These are phyloP conservation scores for Moniliella sp. DNA, from an alignment of 1,284 basidiomycete genomes.

Conservation along the genomic window DNA sequence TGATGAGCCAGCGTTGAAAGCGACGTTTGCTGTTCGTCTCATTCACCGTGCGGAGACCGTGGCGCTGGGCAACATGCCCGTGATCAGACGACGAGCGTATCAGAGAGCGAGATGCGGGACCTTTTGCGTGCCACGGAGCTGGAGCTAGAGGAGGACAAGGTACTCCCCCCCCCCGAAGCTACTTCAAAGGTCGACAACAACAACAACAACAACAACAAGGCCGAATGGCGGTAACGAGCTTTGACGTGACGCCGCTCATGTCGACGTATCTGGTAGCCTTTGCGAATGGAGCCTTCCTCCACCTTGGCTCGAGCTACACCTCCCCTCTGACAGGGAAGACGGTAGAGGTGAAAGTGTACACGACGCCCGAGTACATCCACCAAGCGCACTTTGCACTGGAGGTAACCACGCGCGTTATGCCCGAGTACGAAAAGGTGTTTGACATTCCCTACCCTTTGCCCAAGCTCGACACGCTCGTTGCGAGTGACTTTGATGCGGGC, in stretches of 20 bases:
- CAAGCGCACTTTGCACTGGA: constrained; percentile 59
- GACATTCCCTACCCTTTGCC: constrained; percentile 75
- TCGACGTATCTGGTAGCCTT: constrained; percentile 77
- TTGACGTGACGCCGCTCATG: constrained; percentile 41
- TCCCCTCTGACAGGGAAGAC: constrained; percentile 62
- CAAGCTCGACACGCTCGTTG: constrained; percentile 40
- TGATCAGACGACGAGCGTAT: constrained; percentile 11
- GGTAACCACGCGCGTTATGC: constrained; percentile 63
- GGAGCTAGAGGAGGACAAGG: constrained; percentile 45
- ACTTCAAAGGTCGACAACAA: constrained; percentile 15
- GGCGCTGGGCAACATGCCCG: constrained; percentile 57
- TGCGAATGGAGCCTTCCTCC: constrained; percentile 60
- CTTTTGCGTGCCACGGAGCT: constrained; percentile 40
- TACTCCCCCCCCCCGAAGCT: constrained; percentile 36
- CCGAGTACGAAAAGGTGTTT: constrained; percentile 73
- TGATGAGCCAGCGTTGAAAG: constrained; percentile 83
- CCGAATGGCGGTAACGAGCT: constrained; percentile 19
- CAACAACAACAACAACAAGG: constrained; percentile 8
- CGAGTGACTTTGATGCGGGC: constrained; percentile 61
- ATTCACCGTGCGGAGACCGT: constrained; percentile 52
- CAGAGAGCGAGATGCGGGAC: constrained; percentile 13
- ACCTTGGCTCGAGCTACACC: constrained; percentile 54
- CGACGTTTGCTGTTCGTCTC: constrained; percentile 60
- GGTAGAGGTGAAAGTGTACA: constrained; percentile 63
- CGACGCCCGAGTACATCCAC: constrained; percentile 60